Evolutionary conservation across 129 eudicot genomes (phyloP), one percentile per base, ranked within the genome.

Genomic region (Heracleum sosnowskyi): DNA sequence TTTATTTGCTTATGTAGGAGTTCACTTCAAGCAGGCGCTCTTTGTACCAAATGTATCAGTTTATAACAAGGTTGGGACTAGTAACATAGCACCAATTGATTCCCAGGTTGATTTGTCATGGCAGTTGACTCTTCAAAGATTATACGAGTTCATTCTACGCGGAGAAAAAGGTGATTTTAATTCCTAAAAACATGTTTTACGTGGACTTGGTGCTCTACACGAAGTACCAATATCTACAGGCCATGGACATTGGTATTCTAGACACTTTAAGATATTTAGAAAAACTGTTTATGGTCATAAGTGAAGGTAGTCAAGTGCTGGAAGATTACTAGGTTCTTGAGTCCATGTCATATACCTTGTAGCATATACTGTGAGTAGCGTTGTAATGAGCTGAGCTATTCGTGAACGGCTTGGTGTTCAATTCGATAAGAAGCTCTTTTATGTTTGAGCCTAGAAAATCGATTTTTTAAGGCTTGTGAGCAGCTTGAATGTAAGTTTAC

Each of bases 41-140:
- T 95, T 95, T 86, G 97, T 95, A 57, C 98, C 98, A n/a, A 95
- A 91, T 53, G 81, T 88, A 77, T 95, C 98, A 31, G 87, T 91
- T 60, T 90, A 95, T 85, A 80, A 89, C 86, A 91, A 90, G 84
- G 97, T 95, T 55, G 91, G 90, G 73, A 78, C 92, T 76, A 79
- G 79, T 70, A 76, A 84, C 26, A 75, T 82, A 62, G 87, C 93
- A 75, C 81, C 89, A 29, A 44, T 85, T 63, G 91, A 86, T 74
- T 57, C 84, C 74, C 88, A 86, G 84, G 96, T 90, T 74, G 96
- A 95, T 78, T 53, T 84, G 60, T 90, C 98, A 76, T 95, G 92
- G 92, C 98, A 95, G 86, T 70, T 90, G 75, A 86, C 90, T 66
- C 93, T 90, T 69, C 97, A 91, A 80, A 95, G 82, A 86, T 75